These are phyloP conservation scores for Apophysomyces ossiformis DNA, from an alignment of 371 early-diverging fungal genomes.

Conservation along the genomic window DNA sequence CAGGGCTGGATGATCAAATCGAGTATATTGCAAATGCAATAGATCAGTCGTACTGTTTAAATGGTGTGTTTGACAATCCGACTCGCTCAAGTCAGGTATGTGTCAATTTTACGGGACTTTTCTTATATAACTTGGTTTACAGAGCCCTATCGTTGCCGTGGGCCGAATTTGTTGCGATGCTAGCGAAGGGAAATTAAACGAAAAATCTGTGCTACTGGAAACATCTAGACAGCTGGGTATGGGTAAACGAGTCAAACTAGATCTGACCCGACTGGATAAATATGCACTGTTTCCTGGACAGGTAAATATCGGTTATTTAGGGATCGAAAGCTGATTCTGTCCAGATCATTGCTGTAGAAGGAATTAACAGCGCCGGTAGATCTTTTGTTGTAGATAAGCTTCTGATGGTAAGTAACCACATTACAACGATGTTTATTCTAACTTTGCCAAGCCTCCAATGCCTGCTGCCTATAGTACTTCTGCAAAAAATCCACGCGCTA, in stretches of 20 bases:
- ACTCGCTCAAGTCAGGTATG: conserved; percentile 57
- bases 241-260: conserved; percentile 71
- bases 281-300: conserved; percentile 80
- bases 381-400: conserved; percentile 25
- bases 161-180: conserved; percentile 82
- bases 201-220: conserved; percentile 76
- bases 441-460: conserved; percentile 36
- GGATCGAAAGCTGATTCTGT: not conserved
- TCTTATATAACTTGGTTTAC: conserved; percentile 12
- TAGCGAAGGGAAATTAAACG: conserved; percentile 66
- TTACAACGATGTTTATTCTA: not conserved
- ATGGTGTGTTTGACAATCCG: conserved; percentile 64
- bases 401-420: conserved; percentile 15
- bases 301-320: conserved; percentile 38
- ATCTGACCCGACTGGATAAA: conserved; percentile 54
- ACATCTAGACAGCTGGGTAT: conserved; percentile 73
- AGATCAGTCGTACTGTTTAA: conserved; percentile 47
- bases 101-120: not conserved
- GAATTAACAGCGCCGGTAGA: conserved; percentile 40
- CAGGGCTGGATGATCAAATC: conserved; percentile 70
- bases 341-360: conserved; percentile 48
- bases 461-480: conserved; percentile 20
- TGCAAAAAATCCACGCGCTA: conserved; percentile 24
- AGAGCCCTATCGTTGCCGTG: conserved; percentile 43
- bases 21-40: conserved; percentile 68